Evolutionary conservation across 495 filamentous ascomycete genomes (phyloP).

Genomic region (Aspergillus ostianus): DNA sequence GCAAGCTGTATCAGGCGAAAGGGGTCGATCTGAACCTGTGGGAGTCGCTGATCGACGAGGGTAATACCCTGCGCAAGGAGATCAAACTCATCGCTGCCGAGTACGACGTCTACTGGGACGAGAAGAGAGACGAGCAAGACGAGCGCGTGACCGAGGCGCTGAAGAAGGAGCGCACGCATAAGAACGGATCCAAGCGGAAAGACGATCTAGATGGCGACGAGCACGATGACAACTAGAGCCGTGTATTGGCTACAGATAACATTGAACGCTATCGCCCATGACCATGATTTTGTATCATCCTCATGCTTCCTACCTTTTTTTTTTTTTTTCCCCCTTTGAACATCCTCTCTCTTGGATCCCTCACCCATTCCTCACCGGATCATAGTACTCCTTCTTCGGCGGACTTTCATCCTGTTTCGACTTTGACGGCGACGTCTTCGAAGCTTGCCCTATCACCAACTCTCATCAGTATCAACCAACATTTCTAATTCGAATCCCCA

Average conservation of each 20-base stretch:
- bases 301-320: too few species aligned
- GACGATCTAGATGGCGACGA: constrained; percentile 45
- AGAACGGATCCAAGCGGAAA: constrained; percentile 47
- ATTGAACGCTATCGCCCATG: too few species aligned
- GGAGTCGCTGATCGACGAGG: constrained; percentile 78
- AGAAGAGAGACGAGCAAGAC: constrained; percentile 71
- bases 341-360: too few species aligned
- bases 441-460: constrained; percentile 8
- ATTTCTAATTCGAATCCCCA: too few species aligned
- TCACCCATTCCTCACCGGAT: constrained; percentile 44
- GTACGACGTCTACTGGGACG: constrained; percentile 95
- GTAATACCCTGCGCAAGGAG: constrained; percentile 74
- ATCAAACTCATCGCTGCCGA: constrained; percentile 79
- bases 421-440: constrained; percentile 9
- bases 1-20: constrained; percentile 67
- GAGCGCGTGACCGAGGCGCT: constrained; percentile 70
- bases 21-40: constrained; percentile 76
- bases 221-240: constrained; percentile 26
- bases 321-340: too few species aligned
- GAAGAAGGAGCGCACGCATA: constrained; percentile 57
- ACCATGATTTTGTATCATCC: too few species aligned
- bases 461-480: not conserved
- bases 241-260: too few species aligned
- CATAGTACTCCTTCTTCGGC: constrained; percentile 42
- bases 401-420: constrained; percentile 24